phyloP scores from a whole-genome alignment of 2,329 filamentous ascomycete species.

The Conoideocrella luteorostrata region DNA sequence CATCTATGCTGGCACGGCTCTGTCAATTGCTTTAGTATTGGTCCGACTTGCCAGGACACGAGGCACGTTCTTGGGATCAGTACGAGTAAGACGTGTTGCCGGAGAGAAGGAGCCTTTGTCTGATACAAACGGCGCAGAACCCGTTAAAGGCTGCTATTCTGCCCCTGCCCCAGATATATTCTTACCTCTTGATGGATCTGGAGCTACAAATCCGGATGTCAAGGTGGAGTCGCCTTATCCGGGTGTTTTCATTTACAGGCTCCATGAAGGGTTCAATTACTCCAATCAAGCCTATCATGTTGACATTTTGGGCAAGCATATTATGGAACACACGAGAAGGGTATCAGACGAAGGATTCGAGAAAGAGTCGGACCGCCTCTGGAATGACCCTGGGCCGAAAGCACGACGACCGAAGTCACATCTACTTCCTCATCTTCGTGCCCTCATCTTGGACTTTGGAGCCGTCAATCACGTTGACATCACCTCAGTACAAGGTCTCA shows the following conservation, averaged over 20 bases:
- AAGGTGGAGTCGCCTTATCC: constrained; percentile 37
- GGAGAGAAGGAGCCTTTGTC: neutral
- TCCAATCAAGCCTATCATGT: constrained; percentile 44
- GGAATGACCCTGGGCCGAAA: constrained; percentile 45
- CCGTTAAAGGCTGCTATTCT: neutral
- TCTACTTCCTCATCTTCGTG: constrained; percentile 40
- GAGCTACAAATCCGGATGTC: constrained; percentile 39
- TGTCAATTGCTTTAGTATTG: constrained; percentile 37
- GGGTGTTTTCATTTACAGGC: constrained; percentile 46
- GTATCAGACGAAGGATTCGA: constrained; percentile 31
- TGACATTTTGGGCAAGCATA: constrained; percentile 31
- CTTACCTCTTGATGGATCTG: constrained; percentile 33
- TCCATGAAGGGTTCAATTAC: constrained; percentile 47
- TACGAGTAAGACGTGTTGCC: constrained; percentile 17
- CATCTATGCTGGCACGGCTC: constrained; percentile 41
- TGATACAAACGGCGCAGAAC: neutral
- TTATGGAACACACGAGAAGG: constrained; percentile 34
- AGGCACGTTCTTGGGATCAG: constrained; percentile 40
- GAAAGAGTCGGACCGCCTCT: constrained; percentile 39
- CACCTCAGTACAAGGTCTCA: constrained; percentile 49
- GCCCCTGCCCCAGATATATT: constrained; percentile 29
- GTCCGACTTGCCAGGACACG: constrained; percentile 39
- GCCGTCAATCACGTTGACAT: constrained; percentile 52
- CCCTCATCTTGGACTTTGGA: constrained; percentile 52
- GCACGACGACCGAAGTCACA: constrained; percentile 19